Conservation (phyloP, 805 yeast genomes). For the Starmerella potacharoeniae region DNA sequence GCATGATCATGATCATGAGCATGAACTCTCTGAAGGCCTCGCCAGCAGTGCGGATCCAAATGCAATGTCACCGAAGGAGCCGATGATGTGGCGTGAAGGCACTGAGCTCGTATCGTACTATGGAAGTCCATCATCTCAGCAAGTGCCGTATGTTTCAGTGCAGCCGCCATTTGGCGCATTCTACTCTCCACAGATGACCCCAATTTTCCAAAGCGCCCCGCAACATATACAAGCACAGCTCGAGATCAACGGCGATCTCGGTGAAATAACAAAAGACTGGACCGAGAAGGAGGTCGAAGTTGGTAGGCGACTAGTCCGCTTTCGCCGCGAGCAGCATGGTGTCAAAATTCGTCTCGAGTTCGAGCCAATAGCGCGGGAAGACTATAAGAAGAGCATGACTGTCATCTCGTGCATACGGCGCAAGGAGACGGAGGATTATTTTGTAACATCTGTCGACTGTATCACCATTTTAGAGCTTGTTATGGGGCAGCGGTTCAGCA, state of each 20-base stretch:
- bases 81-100: not conserved
- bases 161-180: not conserved
- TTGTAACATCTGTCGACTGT: constrained; percentile 56
- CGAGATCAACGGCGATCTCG: constrained; percentile 23
- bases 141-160: not conserved
- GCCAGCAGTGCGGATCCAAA: not conserved
- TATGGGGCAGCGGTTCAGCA: constrained; percentile 43
- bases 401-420: constrained; percentile 52
- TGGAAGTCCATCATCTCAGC: not conserved
- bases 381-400: constrained; percentile 34
- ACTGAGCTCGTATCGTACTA: not conserved
- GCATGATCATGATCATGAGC: not conserved
- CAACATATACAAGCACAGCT: constrained; percentile 1
- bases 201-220: not conserved
- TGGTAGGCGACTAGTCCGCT: constrained; percentile 39
- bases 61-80: too few species aligned
- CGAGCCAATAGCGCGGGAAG: constrained; percentile 29
- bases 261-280: constrained; percentile 37
- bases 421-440: constrained; percentile 38
- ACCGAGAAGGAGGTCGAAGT: constrained; percentile 31
- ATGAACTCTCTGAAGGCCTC: not conserved
- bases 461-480: constrained; percentile 46
- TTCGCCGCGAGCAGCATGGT: constrained; percentile 30
- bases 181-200: not conserved
- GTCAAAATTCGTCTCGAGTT: constrained; percentile 25